Evolutionary conservation across 2,329 filamentous ascomycete genomes (phyloP), one percentile per base, ranked within the genome.

Genomic region (Tricladium varicosporioides): DNA sequence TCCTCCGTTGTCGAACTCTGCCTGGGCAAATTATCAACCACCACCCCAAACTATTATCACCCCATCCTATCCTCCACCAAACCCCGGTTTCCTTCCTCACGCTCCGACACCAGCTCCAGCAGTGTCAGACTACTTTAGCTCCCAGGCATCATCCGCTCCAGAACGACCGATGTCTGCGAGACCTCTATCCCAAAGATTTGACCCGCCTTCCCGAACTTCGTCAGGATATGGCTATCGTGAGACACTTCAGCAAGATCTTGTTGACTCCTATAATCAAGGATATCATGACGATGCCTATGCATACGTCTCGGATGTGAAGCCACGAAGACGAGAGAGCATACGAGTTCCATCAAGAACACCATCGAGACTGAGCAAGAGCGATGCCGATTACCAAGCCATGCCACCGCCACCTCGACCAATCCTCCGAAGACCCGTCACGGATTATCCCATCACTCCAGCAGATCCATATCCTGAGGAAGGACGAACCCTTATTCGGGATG

Each of bases 1-100:
- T 10, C 67, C 66, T 56, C 68, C 68, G 19, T 44, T 65, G 11
- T 65, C 67, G 14, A 51, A 18, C 13, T 68, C 65, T 5, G 65
- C 65, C 7, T 65, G 52, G 48, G 55, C 46, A 31, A 51, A 55
- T 53, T 63, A 58, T 31, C 62, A 57, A 42, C 60, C 48, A 40
- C 47, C 49, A 14, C 31, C 31, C 8, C 22, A 18, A 5, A n/a
- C 53, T 27, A 15, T 55, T n/a, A 50, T 58, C n/a, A 40, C 54
- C 10, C 60, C 60, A 40, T 62, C 58, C 10, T 61, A 58, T 46
- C 62, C 61, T 22, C 60, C 64, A 11, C 60, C 63, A 9, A 50
- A 60, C 5, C 48, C 62, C 15, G 33, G 18, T 27, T 65, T 60
- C 48, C 57, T 62, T 48, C 54, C 46, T 32, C 60, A 59, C 36